Base-by-base conservation (phyloP, 805 yeast genomes). In the Barnettozyma sucrosica region DNA sequence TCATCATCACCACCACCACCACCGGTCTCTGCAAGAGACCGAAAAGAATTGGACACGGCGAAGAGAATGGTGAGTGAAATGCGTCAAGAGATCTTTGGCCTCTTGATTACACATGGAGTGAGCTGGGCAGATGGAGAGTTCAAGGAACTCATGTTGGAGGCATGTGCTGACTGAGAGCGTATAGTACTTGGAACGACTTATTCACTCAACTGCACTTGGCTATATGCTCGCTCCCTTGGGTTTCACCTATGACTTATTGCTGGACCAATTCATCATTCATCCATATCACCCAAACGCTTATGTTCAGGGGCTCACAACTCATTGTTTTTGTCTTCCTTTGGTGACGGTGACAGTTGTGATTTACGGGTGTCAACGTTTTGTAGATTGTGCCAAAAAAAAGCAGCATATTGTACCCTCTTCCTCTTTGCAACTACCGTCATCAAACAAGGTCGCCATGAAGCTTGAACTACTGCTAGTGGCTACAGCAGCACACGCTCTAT, bases 11-110 rank as follows among this genome's bases (percentile, higher is more conserved):
- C n/a, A n/a, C 26, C 10, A 19, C 13, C 40, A 28, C 32, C 32
- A 16, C 19, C 7, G 21, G 18, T 18, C 19, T 34, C 37, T 16
- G 8, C 18, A 11, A 11, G 13, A 7, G 32, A 28, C 14, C 32
- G 14, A 28, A 28, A 11, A 8, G 37, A 34, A 11, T 34, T 34
- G 37, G 40, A 19, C 14, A 14, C 24, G 11, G 40, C 26, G 5
- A 37, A 37, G 26, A 37, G 9, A 20, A 37, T 20, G 26, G 24
- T 21, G 40, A 37, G 13, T 11, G 18, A 37, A 37, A 19, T 37
- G 26, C 24, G 26, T n/a, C 26, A 37, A n/a, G 40, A 37, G 40
- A 37, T 37, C 40, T 37, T 21, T 37, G 40, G 40, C 5, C 21
- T 37, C 13, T 19, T 37, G 40, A 21, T 37, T 19, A 37, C 40